Evolutionary conservation across 805 yeast genomes (phyloP), one percentile per base, ranked within the genome.

Genomic region (Spathaspora arborariae): DNA sequence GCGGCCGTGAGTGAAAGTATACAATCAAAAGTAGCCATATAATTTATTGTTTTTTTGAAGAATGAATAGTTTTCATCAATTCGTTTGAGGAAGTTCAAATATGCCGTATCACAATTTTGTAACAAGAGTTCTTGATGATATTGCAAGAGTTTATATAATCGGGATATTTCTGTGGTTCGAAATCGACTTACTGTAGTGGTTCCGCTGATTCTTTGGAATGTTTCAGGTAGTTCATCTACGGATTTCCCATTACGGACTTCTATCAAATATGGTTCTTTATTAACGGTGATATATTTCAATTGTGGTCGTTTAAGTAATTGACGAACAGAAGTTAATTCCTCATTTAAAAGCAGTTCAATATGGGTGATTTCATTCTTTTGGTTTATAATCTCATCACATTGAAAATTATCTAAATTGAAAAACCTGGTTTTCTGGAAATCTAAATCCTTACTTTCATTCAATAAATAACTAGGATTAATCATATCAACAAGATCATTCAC

Each of bases 131-230:
- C 96, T 45, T 80, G 75, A 43, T 81, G 80, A 53, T 82, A 82
- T 49, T 81, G 83, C 33, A 84, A 60, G 34, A 70, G 61, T 45
- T 80, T 80, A 41, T 82, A 74, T 21, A 87, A 64, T 13, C 67
- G 64, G 2, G 70, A 54, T 1, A 82, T 74, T 24, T 63, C 66
- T 0, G 96, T 88, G 0, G 96, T 73, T 48, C 90, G 70, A 62
- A 80, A 91, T 47, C 98, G 68, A 2, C 89, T 78, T 1, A 88
- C 82, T 1, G 81, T 62, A 50, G 81, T 71, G 41, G 95, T 78
- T 7, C 85, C 85, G 55, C 79, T 85, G 21, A 87, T 78, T 54
- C 88, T 85, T 10, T 84, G 65, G 96, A 97, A 92, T 44, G 79
- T 81, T 2, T 68, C 55, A 0, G 98, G 98, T 1, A 91, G 63